Base-by-base conservation (phyloP, 305 asterid genomes). In the Petunia hybrid region DNA sequence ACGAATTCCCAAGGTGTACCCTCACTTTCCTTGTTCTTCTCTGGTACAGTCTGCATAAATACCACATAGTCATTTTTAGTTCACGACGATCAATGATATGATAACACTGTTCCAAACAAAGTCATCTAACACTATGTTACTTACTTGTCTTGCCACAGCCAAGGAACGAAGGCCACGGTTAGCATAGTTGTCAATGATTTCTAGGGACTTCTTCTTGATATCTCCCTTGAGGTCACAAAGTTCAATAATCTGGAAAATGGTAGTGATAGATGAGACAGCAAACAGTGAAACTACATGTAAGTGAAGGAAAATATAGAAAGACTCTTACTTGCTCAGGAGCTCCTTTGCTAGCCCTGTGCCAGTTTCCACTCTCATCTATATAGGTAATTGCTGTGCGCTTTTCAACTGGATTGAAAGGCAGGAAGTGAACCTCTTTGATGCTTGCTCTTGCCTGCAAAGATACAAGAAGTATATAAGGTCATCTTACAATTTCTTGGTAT, bases 121-220 rank as follows among this genome's bases (percentile, higher is more conserved):
- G 22, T 57, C 6, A 51, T 5, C 63, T 60, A 53, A 43, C 61
- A 36, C 5, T 57, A 3, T 40, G 1, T 9, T 5, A 39, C 81
- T 82, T 46, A 91, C 98, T 86, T 93, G 97, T 65, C 88, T 85
- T 8, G 98, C 91, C 76, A 96, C 91, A 36, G 91, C 99, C 61
- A 96, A 91, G 65, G 98, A 89, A 55, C 99, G 98, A 86, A 96
- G 99, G 9, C 98, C 99, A 16, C 98, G 97, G 79, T 94, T 91
- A 8, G 98, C 99, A 74, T 80, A 96, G 69, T 88, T 83, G 82
- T 92, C 98, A 31, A 94, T 93, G 86, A 93, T 86, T 9, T 80
- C 88, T 61, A 93, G 94, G 48, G 98, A 95, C 85, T 76, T 94
- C 83, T 90, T 92, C 88, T 57, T 22, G 2, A 43, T 48, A 1